These are phyloP conservation scores for Melanomma pulvis-pyrius DNA, from an alignment of 495 filamentous ascomycete species.

Conservation along the genomic window DNA sequence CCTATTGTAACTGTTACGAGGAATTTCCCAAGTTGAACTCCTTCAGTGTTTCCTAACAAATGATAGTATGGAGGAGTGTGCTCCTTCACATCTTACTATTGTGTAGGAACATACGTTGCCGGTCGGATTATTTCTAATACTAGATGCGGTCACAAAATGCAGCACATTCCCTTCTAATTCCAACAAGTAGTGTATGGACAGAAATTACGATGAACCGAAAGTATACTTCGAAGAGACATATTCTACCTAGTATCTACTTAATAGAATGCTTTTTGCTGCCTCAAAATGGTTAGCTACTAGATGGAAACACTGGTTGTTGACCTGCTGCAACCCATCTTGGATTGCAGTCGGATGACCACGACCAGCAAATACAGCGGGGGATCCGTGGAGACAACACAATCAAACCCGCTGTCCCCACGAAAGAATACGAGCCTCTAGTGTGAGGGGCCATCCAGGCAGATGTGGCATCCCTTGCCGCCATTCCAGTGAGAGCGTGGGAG, in stretches of 20 bases:
- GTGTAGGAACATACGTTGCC: background rate
- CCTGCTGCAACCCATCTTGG: background rate
- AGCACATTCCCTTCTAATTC: background rate
- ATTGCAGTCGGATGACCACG: background rate
- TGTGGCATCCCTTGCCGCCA: background rate
- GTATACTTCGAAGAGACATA: background rate
- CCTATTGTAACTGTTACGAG: background rate
- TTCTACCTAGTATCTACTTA: background rate
- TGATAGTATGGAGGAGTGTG: background rate
- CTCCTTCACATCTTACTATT: background rate
- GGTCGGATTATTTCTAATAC: background rate
- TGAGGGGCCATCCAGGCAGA: background rate
- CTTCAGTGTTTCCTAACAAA: background rate
- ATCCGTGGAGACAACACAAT: background rate
- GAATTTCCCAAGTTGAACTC: too few species aligned
- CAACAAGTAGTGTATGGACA: background rate
- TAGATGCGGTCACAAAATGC: background rate
- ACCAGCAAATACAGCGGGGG: background rate
- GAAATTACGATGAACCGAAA: background rate
- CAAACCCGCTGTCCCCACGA: background rate
- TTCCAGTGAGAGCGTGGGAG: background rate
- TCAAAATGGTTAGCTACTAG: background rate
- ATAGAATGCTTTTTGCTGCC: background rate
- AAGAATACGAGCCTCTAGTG: background rate
- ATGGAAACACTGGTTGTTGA: background rate